Conservation (phyloP, 1,284 basidiomycete species). For the Mrakiaceae sp. region DNA sequence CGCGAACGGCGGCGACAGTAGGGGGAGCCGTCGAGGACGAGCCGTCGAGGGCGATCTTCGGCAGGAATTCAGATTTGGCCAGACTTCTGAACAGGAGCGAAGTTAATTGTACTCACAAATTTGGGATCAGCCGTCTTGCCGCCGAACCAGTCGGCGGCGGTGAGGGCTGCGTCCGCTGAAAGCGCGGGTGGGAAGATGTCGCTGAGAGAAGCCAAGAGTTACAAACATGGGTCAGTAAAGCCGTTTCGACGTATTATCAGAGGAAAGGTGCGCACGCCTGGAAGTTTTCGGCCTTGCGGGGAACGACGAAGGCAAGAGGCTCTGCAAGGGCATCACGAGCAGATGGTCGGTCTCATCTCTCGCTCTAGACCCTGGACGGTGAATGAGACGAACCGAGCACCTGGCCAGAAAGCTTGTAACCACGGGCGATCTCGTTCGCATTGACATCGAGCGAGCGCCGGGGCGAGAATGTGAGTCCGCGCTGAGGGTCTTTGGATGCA, state of each 20-base stretch:
- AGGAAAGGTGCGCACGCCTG: slow-evolving; percentile 2
- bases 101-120: slow-evolving; percentile 23
- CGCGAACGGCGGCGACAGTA: slow-evolving; percentile 23
- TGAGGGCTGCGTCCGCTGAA: slow-evolving; percentile 65
- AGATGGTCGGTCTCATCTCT: too few relatives aligned
- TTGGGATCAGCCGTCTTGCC: slow-evolving; percentile 68
- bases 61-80: neutral
- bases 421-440: slow-evolving; percentile 91
- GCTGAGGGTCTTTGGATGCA: slow-evolving; percentile 40
- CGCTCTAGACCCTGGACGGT: too few relatives aligned
- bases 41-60: too few relatives aligned
- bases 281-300: slow-evolving; percentile 50
- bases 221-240: neutral
- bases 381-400: neutral
- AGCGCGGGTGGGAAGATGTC: slow-evolving; percentile 91
- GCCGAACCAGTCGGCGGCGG: slow-evolving; percentile 70
- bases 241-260: slow-evolving; percentile 39
- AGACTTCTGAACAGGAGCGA: neutral
- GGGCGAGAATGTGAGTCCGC: slow-evolving; percentile 92
- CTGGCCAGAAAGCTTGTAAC: slow-evolving; percentile 55
- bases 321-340: slow-evolving; percentile 36
- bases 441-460: slow-evolving; percentile 73
- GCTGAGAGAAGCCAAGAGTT: slow-evolving; percentile 33
- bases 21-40: neutral
- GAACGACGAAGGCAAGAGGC: slow-evolving; percentile 86